phyloP scores from a whole-genome alignment of 1,139 yeast genomes.

The Scheffersomyces stambukii region DNA sequence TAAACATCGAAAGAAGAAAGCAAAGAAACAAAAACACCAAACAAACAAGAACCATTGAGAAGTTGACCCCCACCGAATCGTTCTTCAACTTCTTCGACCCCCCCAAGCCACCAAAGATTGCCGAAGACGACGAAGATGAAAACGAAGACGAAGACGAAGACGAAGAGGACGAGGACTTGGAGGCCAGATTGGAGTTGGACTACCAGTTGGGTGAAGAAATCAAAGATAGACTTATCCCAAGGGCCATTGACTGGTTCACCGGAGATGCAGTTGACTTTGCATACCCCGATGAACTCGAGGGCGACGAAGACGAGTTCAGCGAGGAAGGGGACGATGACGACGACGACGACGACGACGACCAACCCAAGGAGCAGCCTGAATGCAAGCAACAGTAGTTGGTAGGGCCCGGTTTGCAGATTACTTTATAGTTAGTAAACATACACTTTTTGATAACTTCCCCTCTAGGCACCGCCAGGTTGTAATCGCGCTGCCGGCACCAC shows the following conservation, averaged over 20 bases:
- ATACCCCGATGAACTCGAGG: slow-evolving; percentile 42
- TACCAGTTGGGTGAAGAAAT: slow-evolving; percentile 95
- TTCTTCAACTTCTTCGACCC: slow-evolving; percentile 96
- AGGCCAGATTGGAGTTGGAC: slow-evolving; percentile 83
- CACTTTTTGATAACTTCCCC: no score
- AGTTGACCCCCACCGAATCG: slow-evolving; percentile 87
- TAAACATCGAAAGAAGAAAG: slow-evolving; percentile 87
- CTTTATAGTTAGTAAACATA: no score
- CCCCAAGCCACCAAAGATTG: slow-evolving; percentile 66
- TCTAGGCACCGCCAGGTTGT: no score
- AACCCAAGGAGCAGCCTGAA: slow-evolving; percentile 60
- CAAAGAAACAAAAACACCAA: slow-evolving; percentile 97
- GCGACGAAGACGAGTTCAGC: slow-evolving; percentile 44
- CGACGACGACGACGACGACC: slow-evolving; percentile 35
- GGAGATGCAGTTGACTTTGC: slow-evolving; percentile 83
- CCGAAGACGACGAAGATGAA: slow-evolving; percentile 35
- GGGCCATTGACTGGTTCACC: slow-evolving; percentile 97
- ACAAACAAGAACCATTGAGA: slow-evolving; percentile 94
- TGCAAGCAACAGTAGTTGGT: slow-evolving; percentile 66
- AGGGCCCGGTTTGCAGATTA: no score
- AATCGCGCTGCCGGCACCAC: no score
- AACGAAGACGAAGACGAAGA: slow-evolving; percentile 46
- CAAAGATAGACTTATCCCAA: slow-evolving; percentile 91
- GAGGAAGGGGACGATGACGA: slow-evolving; percentile 49
- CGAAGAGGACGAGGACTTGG: slow-evolving; percentile 73